Percentiles rank a stretch among this genome's conserved stretches.
These are phyloP conservation scores for Juncus effusus DNA, from an alignment of 176 grass and related monocot genomes.

Conservation along the genomic window DNA sequence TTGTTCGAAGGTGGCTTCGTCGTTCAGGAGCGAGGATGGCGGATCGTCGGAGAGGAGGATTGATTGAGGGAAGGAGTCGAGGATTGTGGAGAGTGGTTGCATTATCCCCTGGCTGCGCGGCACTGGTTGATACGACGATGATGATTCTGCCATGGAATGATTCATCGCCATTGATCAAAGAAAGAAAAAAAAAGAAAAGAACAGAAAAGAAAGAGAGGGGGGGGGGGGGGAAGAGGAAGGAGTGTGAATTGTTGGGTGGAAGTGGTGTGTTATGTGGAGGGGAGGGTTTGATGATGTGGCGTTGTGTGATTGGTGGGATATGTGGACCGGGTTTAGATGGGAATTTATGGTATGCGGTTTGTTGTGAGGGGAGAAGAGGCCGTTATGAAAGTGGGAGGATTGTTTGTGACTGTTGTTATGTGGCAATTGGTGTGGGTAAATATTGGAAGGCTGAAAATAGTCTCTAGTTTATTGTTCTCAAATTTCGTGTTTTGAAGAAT, in stretches of 20 bases:
- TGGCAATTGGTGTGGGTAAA: too few species aligned
- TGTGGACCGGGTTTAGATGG: too few species aligned
- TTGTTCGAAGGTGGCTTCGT: slow-evolving; percentile 28
- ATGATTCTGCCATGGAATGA: background rate
- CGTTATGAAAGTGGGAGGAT: too few species aligned
- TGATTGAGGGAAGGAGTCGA: slow-evolving; percentile 35
- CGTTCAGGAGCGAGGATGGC: slow-evolving; percentile 47
- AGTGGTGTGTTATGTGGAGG: background rate
- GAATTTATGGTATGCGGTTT: too few species aligned
- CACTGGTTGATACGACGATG: slow-evolving; percentile 26
- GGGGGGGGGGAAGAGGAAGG: background rate
- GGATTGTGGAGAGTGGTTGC: slow-evolving; percentile 44
- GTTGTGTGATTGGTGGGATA: background rate
- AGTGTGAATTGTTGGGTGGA: background rate
- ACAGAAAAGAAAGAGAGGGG: background rate
- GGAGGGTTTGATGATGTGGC: background rate
- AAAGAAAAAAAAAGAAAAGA: background rate
- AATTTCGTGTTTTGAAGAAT: too few species aligned
- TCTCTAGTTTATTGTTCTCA: too few species aligned
- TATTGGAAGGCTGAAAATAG: too few species aligned
- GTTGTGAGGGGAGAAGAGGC: too few species aligned
- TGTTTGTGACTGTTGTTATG: too few species aligned
- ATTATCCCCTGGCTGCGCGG: slow-evolving; percentile 40
- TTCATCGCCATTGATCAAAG: background rate
- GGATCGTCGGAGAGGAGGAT: slow-evolving; percentile 36